phyloP scores from a whole-genome alignment of 768 basidiomycete genomes.

The Agaricus subrufescens region DNA sequence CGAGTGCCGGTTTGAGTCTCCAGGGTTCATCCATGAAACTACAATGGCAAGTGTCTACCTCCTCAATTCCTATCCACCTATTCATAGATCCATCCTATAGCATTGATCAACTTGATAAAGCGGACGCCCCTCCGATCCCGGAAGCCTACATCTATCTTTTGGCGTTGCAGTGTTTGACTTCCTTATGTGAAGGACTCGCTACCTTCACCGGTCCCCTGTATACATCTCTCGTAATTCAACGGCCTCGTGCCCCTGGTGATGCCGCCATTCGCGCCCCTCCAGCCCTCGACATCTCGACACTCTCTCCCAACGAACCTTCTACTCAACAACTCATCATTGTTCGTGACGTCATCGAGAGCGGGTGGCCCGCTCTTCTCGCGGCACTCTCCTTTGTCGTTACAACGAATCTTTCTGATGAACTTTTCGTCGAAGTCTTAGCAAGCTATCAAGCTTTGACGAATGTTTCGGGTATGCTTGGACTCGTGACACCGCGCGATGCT shows the following conservation, averaged over 20 bases:
- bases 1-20: constrained; percentile 63
- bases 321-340: constrained; percentile 60
- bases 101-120: constrained; percentile 98
- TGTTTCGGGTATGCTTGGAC: constrained; percentile 83
- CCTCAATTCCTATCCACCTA: constrained; percentile 7
- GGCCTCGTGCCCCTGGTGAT: constrained; percentile 58
- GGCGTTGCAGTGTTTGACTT: constrained; percentile 81
- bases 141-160: constrained; percentile 93
- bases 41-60: constrained; percentile 61
- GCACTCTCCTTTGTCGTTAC: constrained; percentile 85
- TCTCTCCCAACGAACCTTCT: constrained; percentile 45
- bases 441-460: constrained; percentile 83
- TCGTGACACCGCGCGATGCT: constrained; percentile 86
- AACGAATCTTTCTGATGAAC: constrained; percentile 87
- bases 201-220: constrained; percentile 74
- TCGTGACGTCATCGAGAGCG: constrained; percentile 75
- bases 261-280: constrained; percentile 67
- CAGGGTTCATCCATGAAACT: constrained; percentile 81
- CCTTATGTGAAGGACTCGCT: constrained; percentile 83
- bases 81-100: constrained; percentile 31
- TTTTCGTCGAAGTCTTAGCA: constrained; percentile 83
- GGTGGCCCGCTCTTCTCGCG: constrained; percentile 92
- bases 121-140: constrained; percentile 89
- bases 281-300: constrained; percentile 56
- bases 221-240: constrained; percentile 62